These are phyloP conservation scores for Dendryphion nanum DNA, from an alignment of 2,329 filamentous ascomycete species.

Conservation along the genomic window DNA sequence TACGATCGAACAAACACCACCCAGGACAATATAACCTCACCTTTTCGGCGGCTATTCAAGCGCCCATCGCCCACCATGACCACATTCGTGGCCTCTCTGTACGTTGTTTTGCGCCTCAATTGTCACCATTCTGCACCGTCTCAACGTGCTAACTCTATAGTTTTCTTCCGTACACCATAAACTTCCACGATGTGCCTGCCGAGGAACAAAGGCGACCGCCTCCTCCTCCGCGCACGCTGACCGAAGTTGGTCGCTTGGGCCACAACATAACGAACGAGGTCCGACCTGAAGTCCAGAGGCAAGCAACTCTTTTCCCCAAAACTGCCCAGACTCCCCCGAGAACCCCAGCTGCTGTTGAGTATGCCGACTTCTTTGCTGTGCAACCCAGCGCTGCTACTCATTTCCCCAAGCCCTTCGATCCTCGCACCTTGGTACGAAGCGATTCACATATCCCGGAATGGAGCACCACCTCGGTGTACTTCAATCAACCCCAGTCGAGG, in stretches of 20 bases:
- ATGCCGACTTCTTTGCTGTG: conserved; percentile 48
- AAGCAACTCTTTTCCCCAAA: conserved; percentile 40
- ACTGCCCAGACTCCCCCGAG: conserved; percentile 36
- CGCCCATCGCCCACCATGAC: conserved; percentile 54
- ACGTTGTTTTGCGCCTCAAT: conserved; percentile 29
- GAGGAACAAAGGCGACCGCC: conserved; percentile 23
- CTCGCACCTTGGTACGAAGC: conserved; percentile 61
- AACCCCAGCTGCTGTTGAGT: conserved; percentile 41
- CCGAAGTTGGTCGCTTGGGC: conserved; percentile 50
- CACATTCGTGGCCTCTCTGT: conserved; percentile 61
- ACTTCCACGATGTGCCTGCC: conserved; percentile 67
- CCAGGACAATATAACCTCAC: no score
- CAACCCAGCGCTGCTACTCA: conserved; percentile 50
- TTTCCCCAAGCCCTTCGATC: conserved; percentile 50
- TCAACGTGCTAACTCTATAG: conserved; percentile 52
- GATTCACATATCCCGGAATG: conserved; percentile 76
- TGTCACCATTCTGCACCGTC: conserved; percentile 4
- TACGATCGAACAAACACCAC: no score
- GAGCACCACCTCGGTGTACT: conserved; percentile 61
- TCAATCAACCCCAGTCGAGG: conserved; percentile 75
- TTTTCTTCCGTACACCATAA: conserved; percentile 87
- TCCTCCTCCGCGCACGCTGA: conserved; percentile 19
- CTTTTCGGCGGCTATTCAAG: no score
- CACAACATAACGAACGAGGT: conserved; percentile 35
- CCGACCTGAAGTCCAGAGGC: conserved; percentile 2